These are phyloP conservation scores for Suillus tomentosus DNA, from an alignment of 768 basidiomycete species.

Conservation along the genomic window DNA sequence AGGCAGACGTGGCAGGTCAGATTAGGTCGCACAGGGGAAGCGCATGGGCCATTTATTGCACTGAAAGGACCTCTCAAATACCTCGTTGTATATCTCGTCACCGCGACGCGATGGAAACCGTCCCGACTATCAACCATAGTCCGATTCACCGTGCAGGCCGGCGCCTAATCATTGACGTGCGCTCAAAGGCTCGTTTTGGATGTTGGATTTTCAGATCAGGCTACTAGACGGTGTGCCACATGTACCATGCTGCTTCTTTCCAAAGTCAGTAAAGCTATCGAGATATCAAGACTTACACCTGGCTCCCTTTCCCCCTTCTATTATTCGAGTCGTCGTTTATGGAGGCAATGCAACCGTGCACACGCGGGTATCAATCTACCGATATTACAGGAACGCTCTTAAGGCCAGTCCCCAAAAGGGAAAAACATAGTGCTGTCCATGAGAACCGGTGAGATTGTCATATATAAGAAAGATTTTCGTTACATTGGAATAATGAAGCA, in stretches of 20 bases:
- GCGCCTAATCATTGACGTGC: neutral
- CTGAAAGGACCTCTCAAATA: neutral
- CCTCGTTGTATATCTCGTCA: neutral
- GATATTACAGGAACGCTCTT: neutral
- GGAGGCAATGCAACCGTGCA: neutral
- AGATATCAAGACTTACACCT: neutral
- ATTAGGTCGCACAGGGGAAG: neutral
- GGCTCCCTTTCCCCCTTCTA: neutral
- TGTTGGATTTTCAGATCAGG: too few relatives aligned
- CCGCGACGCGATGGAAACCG: neutral
- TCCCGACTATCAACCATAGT: neutral
- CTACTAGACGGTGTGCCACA: neutral
- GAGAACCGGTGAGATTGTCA: too few relatives aligned
- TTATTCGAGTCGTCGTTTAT: neutral
- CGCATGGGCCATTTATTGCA: neutral
- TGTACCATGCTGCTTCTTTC: neutral
- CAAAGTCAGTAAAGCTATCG: neutral
- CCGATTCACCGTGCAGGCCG: neutral
- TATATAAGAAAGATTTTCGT: too few relatives aligned
- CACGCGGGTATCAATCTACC: neutral
- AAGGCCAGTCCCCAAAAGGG: neutral
- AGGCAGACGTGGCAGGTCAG: neutral
- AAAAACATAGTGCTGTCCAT: neutral
- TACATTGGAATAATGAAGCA: too few relatives aligned
- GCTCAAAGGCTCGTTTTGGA: neutral